Base-by-base conservation (phyloP, 1,284 basidiomycete species). In the Hemileccinum hortonii region DNA sequence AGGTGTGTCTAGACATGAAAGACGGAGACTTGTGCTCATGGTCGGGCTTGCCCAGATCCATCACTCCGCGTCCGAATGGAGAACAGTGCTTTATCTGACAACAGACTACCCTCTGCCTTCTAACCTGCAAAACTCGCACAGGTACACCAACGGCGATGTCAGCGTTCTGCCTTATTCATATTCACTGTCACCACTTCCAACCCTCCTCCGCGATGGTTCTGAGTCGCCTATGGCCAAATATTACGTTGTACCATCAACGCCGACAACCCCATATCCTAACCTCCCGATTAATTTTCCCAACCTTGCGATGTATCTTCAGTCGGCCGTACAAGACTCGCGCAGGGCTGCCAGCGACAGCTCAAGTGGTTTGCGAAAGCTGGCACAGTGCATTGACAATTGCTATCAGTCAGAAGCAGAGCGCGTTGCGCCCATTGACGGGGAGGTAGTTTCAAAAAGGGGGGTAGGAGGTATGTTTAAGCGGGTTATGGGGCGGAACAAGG, bases 281-380 rank as follows among this genome's bases (percentile, higher is more conserved):
- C 74, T 91, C 21, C 88, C 89, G 4, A 83, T 91, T 53, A 75
- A 78, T 18, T 86, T 90, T 61, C 87, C 89, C 6, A 80, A 83
- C 62, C 76, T 89, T 42, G 87, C 87, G 12, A 74, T 82, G 65
- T 91, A 91, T 59, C 75, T 91, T 21, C 83, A 87, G 55, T 79
- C 81, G 6, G 85, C 81, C 7, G 71, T 91, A 36, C 81, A 85
- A 45, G 81, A 81, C 50, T 87, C 88, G 30, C 76, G 89, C 46
- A 73, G 75, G 41, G 80, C 82, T 55, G 61, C 74, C 53, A 72
- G 73, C 58, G 87, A 89, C 60, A 76, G 73, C 39, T 78, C 80
- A 21, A 80, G 76, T 55, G 82, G 83, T 14, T 59, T 82, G 59
- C 78, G 83, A 33, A 83, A 84, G 57, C 72, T 91, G 38, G 84